Base-by-base conservation (phyloP, 1,284 basidiomycete species). In the Bondarzewia mesenterica region DNA sequence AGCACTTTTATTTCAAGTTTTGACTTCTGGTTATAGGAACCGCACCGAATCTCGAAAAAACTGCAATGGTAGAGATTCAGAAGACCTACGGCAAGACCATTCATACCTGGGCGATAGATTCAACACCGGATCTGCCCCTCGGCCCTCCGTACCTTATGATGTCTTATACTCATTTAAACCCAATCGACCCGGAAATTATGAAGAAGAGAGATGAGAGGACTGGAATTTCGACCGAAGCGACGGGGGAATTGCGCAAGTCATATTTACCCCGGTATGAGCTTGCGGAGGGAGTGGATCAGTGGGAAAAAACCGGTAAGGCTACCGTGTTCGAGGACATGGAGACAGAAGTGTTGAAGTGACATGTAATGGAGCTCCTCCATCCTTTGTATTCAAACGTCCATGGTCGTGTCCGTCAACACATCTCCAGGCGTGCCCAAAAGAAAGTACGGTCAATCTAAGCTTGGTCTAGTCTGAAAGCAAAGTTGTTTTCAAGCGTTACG, bases 31-130 rank as follows among this genome's bases (percentile, higher is more conserved):
- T n/a, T n/a, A n/a, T n/a, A n/a, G n/a, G n/a, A n/a, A n/a, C n/a
- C n/a, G n/a, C n/a, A n/a, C n/a, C 75, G 49, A 26, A 59, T 5
- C 68, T 70, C 0, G 73, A 78, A 52, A 63, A 71, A 48, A 68
- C 67, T 0, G 66, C 67, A 0, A 77, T 78, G 73, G 60, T 68
- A 4, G 67, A 73, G 49, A 59, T 77, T 2, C 72, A 77, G 50
- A 63, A 65, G 47, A 74, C 72, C 1, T 78, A 77, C 51, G 75
- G 74, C 44, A 78, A 78, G 64, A 71, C 71, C 1, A 70, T 74
- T 21, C 73, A 75, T 48, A 75, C 72, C 7, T 75, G 74, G 72
- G 64, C 58, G 16, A 62, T 59, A 50, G 75, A 77, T 53, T 59
- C 60, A 14, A 47, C 66, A 46, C 70, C 75, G 0, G 66, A 74